Base-by-base conservation (phyloP, 176 grass and related monocot genomes). In the Oryza australiensis region DNA sequence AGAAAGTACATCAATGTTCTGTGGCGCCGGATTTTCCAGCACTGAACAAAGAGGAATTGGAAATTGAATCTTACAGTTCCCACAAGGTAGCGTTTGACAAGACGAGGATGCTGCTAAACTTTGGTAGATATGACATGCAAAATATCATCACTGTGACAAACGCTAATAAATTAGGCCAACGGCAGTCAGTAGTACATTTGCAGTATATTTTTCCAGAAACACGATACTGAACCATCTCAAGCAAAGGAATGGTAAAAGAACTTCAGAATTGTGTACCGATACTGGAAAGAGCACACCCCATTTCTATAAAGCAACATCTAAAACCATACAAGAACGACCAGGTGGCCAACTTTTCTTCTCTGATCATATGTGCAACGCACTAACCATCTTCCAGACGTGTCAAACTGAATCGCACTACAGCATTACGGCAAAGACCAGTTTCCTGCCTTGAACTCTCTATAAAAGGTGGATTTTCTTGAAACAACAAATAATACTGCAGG, bases 401-500 rank as follows among this genome's bases (percentile, higher is more conserved):
- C 37, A 35, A 78, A 27, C 65, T 64, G 42, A 81, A 48, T 20
- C 0, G 1, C 7, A 20, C 45, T 1, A 49, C 9, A 6, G 27
- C 28, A 82, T 84, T 72, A 98, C 7, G 92, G 95, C 69, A 92
- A 74, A 85, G 81, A 90, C 95, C 92, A 98, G 34, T 88, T 93
- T 35, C 92, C 90, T 28, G 86, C 87, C 62, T 64, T 95, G 76
- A 98, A 98, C 27, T 91, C 80, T 26, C 82, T 84, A 55, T 98
- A 93, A 40, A 95, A 98, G 37, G 59, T 38, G 7, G 95, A 91
- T 63, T 93, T 98, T 27, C 94, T 93, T 20, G 95, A 98, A 29
- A 98, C 88, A 26, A 93, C 92, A 80, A 88, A 98, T 78, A 98
- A 95, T 45, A 98, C 92, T 98, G 90, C 83, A 91, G 1, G 74